These are phyloP conservation scores for Emmonsiellopsis sp. DNA, from an alignment of 2,329 filamentous ascomycete species.

Conservation along the genomic window DNA sequence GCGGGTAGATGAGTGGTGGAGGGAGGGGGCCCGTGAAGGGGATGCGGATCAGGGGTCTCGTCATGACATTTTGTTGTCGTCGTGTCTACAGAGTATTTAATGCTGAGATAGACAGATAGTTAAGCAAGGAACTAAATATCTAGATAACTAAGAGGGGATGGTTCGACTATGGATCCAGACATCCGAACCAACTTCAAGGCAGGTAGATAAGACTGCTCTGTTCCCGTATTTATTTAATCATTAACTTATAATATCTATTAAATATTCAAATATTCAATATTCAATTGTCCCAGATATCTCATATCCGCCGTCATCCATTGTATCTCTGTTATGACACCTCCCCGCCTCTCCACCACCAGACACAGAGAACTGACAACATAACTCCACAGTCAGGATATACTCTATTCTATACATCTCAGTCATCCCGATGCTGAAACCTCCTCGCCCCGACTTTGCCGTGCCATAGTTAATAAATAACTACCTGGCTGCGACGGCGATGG, in stretches of 20 bases:
- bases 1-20: slow-evolving; percentile 63
- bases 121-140: too few relatives aligned
- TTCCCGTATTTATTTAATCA: too few relatives aligned
- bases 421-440: too few relatives aligned
- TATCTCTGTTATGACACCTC: background rate
- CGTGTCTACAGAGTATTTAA: too few relatives aligned
- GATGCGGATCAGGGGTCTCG: slow-evolving; percentile 71
- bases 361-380: background rate
- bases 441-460: too few relatives aligned
- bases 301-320: background rate
- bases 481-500: slow-evolving; percentile 10
- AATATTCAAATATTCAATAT: background rate
- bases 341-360: background rate
- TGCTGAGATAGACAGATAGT: background rate
- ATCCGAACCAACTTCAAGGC: background rate
- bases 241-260: background rate
- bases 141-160: background rate
- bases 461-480: too few relatives aligned
- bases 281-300: background rate
- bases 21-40: slow-evolving; percentile 81
- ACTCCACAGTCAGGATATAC: background rate
- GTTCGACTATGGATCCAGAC: background rate
- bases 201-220: too few relatives aligned
- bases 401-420: too few relatives aligned
- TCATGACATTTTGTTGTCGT: slow-evolving; percentile 41